phyloP scores from a whole-genome alignment of 2,329 filamentous ascomycete genomes.

The Chaetomiaceae sp. region DNA sequence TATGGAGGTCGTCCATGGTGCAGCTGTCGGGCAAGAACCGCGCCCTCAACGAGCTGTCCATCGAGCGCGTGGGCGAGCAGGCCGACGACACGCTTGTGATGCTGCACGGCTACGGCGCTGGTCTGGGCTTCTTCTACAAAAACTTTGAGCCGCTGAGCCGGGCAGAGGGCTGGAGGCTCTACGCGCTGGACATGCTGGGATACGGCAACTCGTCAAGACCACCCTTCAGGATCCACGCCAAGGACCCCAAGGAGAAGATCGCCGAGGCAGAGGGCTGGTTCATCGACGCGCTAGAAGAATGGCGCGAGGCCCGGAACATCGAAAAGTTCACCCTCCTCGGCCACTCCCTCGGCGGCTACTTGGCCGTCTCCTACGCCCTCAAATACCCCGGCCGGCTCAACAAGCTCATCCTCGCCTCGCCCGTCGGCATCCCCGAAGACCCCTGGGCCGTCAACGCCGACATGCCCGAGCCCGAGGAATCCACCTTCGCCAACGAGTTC shows the following conservation, averaged over 20 bases:
- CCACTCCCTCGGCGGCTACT: conserved; percentile 90
- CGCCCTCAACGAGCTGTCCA: conserved; percentile 85
- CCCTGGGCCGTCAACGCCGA: conserved; percentile 79
- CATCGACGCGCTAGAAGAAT: conserved; percentile 92
- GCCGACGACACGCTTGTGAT: conserved; percentile 87
- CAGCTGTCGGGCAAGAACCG: conserved; percentile 79
- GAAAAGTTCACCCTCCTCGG: conserved; percentile 91
- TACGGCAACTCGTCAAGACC: conserved; percentile 89
- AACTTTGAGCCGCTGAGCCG: conserved; percentile 89
- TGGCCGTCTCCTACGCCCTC: conserved; percentile 89
- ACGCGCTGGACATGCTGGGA: conserved; percentile 89
- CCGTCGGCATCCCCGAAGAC: conserved; percentile 91
- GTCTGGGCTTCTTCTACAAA: conserved; percentile 96
- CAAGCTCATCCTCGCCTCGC: conserved; percentile 92
- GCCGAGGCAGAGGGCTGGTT: conserved; percentile 93
- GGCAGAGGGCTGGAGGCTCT: conserved; percentile 77
- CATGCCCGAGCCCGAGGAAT: conserved; percentile 72
- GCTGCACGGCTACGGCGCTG: conserved; percentile 93
- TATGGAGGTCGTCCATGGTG: conserved; percentile 84
- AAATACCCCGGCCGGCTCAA: conserved; percentile 95
- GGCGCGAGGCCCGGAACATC: conserved; percentile 82
- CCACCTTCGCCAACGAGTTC: conserved; percentile 72
- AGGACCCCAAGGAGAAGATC: conserved; percentile 76
- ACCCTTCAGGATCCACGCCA: conserved; percentile 77
- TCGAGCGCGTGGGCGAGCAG: conserved; percentile 76